These are phyloP conservation scores for Ammopiptanthus mongolicus DNA, from an alignment of 306 rosid species.

Conservation along the genomic window DNA sequence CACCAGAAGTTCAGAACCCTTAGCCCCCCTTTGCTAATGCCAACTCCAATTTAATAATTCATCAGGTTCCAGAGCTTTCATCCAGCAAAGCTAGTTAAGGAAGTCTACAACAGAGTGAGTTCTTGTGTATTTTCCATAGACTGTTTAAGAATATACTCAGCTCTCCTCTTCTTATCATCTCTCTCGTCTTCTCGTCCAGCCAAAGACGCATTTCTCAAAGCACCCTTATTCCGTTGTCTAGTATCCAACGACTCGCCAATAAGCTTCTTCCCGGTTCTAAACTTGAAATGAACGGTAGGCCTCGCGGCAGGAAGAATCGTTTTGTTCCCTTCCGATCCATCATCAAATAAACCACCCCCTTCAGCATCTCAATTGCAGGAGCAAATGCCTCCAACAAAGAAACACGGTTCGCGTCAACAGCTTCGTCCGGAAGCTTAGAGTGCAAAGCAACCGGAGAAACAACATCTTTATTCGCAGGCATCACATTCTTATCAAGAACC, in stretches of 20 bases:
- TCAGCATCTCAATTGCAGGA: slow-evolving; percentile 75
- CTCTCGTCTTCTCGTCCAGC: slow-evolving; percentile 71
- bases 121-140: slow-evolving; percentile 82
- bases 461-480: slow-evolving; percentile 36
- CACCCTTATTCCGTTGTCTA: slow-evolving; percentile 62
- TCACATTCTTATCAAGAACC: slow-evolving; percentile 23
- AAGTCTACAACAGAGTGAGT: slow-evolving; percentile 69
- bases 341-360: slow-evolving; percentile 47
- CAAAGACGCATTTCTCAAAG: slow-evolving; percentile 32
- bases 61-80: background rate
- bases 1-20: slow-evolving; percentile 33
- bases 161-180: slow-evolving; percentile 90
- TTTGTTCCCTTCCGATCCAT: slow-evolving; percentile 52
- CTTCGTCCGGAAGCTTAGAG: slow-evolving; percentile 22
- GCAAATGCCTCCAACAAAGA: slow-evolving; percentile 82
- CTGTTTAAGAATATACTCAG: slow-evolving; percentile 80
- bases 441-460: slow-evolving; percentile 42
- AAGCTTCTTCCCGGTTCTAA: slow-evolving; percentile 72
- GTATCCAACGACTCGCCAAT: slow-evolving; percentile 62
- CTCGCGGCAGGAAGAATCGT: slow-evolving; percentile 46
- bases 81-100: slow-evolving; percentile 24
- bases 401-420: slow-evolving; percentile 31
- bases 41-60: slow-evolving; percentile 4
- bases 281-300: slow-evolving; percentile 70
- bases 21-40: slow-evolving; percentile 1